phyloP scores from a whole-genome alignment of 2,329 filamentous ascomycete genomes.

The Sporothrix pseudoabietina region DNA sequence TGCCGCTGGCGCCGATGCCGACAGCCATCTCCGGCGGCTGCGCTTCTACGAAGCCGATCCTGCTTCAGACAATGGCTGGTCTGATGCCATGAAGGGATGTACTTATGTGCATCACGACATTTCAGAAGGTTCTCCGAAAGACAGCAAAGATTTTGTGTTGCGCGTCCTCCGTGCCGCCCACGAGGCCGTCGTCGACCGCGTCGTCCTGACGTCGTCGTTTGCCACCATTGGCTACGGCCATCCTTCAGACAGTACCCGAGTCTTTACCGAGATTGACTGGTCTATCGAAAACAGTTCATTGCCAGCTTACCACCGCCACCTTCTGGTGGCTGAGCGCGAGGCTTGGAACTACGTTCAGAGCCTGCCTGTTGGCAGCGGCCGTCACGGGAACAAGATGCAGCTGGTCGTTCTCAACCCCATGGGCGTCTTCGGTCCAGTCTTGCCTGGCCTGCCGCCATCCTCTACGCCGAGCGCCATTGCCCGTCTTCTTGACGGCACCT shows the following conservation, averaged over 20 bases:
- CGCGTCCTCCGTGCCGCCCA: conserved; percentile 36
- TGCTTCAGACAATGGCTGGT: conserved; percentile 39
- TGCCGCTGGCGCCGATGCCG: conserved; percentile 22
- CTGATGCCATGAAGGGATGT: conserved; percentile 39
- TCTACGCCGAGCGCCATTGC: background rate
- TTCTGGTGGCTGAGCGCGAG: conserved; percentile 55
- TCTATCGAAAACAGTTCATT: conserved; percentile 42
- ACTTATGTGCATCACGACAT: conserved; percentile 39
- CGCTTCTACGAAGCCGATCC: conserved; percentile 41
- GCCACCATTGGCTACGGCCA: conserved; percentile 26
- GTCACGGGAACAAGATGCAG: conserved; percentile 40
- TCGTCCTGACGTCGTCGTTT: conserved; percentile 37
- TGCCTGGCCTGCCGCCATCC: background rate
- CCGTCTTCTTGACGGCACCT: conserved; percentile 10
- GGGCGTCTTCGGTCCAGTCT: conserved; percentile 2
- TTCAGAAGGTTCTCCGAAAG: background rate
- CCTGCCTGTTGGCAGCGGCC: conserved; percentile 43
- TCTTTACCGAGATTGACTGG: conserved; percentile 54
- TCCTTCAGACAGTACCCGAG: conserved; percentile 32
- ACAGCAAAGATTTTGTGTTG: conserved; percentile 35
- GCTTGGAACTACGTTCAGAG: conserved; percentile 55
- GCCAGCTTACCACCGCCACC: conserved; percentile 56
- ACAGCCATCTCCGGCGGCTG: conserved; percentile 27
- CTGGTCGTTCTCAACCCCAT: conserved; percentile 41
- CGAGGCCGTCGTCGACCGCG: conserved; percentile 37